These are phyloP conservation scores for Rhizophlyctis rosea DNA, from an alignment of 192 early-diverging fungal genomes.

Conservation along the genomic window DNA sequence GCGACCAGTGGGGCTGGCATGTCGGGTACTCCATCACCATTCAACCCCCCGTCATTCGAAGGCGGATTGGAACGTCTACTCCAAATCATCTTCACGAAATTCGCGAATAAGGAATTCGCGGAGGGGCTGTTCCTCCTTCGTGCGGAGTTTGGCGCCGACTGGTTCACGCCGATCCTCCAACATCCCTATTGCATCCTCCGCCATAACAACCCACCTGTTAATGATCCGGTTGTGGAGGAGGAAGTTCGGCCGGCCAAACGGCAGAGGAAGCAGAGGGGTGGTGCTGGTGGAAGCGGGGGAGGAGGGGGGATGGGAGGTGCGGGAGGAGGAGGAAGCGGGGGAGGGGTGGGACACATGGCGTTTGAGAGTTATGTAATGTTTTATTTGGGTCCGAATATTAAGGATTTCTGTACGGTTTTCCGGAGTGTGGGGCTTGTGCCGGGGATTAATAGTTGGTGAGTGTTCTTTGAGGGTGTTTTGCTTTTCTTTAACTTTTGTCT, in stretches of 20 bases:
- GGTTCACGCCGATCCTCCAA: slow-evolving; percentile 57
- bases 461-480: no score
- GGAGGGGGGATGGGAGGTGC: background rate
- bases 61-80: slow-evolving; percentile 48
- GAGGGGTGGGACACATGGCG: background rate
- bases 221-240: background rate
- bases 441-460: background rate
- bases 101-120: slow-evolving; percentile 45
- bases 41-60: slow-evolving; percentile 27
- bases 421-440: background rate
- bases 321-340: background rate
- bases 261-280: no score
- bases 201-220: slow-evolving; percentile 25
- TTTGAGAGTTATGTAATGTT: slow-evolving; percentile 18
- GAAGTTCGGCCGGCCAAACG: background rate
- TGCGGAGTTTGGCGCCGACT: slow-evolving; percentile 57
- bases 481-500: no score
- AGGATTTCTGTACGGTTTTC: background rate
- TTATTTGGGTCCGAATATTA: background rate
- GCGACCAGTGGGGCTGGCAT: no score
- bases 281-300: background rate
- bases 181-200: slow-evolving; percentile 51
- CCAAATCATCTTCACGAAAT: slow-evolving; percentile 49
- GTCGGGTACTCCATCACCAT: slow-evolving; percentile 9
- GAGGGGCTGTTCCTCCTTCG: slow-evolving; percentile 53